Base-by-base conservation (phyloP, 345 rosid species). In the Eucalyptus sp. region DNA sequence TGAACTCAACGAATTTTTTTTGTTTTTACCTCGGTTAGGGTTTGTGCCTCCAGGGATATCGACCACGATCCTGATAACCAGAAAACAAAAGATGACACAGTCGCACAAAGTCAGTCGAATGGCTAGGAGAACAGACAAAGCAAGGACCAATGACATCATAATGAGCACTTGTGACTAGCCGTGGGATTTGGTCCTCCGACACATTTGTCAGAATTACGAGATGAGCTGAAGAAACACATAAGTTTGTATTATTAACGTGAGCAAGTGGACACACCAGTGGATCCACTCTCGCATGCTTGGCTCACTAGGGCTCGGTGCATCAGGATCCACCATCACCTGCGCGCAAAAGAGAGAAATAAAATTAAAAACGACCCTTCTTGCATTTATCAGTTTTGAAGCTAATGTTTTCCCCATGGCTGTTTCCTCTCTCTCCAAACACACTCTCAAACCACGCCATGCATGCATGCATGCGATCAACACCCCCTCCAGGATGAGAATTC, bases 221-320 rank as follows among this genome's bases (percentile, higher is more conserved):
- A 76, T 24, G 48, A 68, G 48, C 43, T 10, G 83, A 76, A 76
- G 48, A 10, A 76, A 37, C 83, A 86, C 83, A 33, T 10, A 4
- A 3, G 68, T 29, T 76, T 41, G 27, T 76, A 20, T 76, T 37
- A 60, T 46, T 50, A 46, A 76, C 27, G 83, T 20, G 83, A 76
- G 46, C 22, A 56, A 85, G 80, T 41, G 3, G 46, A 89, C 91
- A 9, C n/a, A 97, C 99, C 99, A 97, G 80, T 97, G 99, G 88
- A 95, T 92, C 98, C 97, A 95, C 89, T 97, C 99, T 87, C 99
- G 91, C 96, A 94, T 90, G 92, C 89, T 92, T 7, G 99, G 99
- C 89, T 96, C 98, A 87, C 99, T 95, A 17, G 99, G 99, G 81
- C 98, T 96, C 10, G 99, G 99, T 43, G 99, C 99, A 89, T 97